Conservation (phyloP, 805 yeast species). For the Saccharomyces jurei region DNA sequence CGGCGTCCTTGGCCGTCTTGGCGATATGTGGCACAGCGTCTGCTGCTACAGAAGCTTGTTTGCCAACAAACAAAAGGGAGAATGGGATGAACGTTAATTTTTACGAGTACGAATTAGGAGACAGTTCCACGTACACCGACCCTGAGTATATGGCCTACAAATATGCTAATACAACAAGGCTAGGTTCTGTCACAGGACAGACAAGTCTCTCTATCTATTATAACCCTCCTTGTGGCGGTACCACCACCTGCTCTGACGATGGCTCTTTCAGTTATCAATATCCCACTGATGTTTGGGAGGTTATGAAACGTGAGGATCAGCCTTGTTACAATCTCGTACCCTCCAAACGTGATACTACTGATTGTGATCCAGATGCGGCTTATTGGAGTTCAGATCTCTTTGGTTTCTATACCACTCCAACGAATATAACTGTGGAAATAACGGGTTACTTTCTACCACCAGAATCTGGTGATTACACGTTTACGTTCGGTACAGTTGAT, state of each 20-base stretch:
- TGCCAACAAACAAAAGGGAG: neutral
- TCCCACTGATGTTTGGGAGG: neutral
- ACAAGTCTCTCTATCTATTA: neutral
- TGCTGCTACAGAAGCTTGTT: neutral
- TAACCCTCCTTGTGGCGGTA: neutral
- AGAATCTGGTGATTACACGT: conserved; percentile 24
- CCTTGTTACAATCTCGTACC: neutral
- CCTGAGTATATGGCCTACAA: neutral
- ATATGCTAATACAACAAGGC: neutral
- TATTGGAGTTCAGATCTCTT: conserved; percentile 2
- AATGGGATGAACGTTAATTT: neutral
- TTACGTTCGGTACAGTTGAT: conserved; percentile 22
- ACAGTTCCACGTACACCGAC: neutral
- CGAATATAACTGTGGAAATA: conserved; percentile 12
- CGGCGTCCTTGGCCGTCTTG: neutral
- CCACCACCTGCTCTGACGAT: neutral
- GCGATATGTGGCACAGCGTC: neutral
- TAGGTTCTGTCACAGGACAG: neutral
- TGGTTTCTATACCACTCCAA: conserved; percentile 8
- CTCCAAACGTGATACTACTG: neutral
- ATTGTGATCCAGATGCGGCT: neutral
- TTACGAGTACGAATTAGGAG: neutral
- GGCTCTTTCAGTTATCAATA: no score
- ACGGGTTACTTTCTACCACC: conserved; percentile 23
- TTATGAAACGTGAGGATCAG: neutral